Percentiles rank a stretch among this genome's conserved stretches.
These are phyloP conservation scores for Ophiostoma populinum DNA, from an alignment of 2,329 filamentous ascomycete species.

Conservation along the genomic window DNA sequence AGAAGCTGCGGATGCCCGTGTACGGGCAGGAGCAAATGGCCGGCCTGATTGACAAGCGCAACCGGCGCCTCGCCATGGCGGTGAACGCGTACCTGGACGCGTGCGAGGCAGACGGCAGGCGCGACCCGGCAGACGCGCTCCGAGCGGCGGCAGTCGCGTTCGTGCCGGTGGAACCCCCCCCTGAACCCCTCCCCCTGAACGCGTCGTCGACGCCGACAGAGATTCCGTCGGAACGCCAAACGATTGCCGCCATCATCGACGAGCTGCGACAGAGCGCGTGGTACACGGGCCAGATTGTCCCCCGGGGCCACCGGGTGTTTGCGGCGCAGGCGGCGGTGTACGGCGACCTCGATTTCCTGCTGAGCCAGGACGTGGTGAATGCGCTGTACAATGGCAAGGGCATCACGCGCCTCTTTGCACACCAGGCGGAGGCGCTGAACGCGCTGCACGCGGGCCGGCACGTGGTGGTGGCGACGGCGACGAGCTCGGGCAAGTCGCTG, in stretches of 20 bases:
- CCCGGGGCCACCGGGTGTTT: constrained; percentile 81
- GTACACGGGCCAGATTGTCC: constrained; percentile 87
- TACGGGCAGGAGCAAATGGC: constrained; percentile 89
- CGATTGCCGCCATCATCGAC: constrained; percentile 67
- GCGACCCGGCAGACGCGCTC: constrained; percentile 53
- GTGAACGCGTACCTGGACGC: constrained; percentile 61
- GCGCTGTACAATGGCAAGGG: constrained; percentile 82
- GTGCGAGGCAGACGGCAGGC: constrained; percentile 35
- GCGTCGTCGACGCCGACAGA: not conserved
- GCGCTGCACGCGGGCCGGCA: constrained; percentile 64
- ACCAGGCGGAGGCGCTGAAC: constrained; percentile 90
- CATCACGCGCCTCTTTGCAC: constrained; percentile 74
- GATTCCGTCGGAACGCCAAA: constrained; percentile 66
- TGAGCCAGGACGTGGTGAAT: constrained; percentile 89
- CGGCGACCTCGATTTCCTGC: constrained; percentile 66
- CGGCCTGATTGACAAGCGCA: constrained; percentile 74
- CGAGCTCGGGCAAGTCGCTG: constrained; percentile 91
- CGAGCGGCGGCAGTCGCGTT: constrained; percentile 37
- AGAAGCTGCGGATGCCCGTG: constrained; percentile 79
- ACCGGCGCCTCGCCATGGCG: constrained; percentile 63
- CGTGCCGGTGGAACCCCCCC: constrained; percentile 35
- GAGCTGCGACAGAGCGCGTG: constrained; percentile 70
- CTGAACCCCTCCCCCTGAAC: not conserved
- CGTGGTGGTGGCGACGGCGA: constrained; percentile 87
- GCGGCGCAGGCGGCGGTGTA: constrained; percentile 68